Conservation (phyloP, 148 eudicot species). For the Linanthus parryae region DNA sequence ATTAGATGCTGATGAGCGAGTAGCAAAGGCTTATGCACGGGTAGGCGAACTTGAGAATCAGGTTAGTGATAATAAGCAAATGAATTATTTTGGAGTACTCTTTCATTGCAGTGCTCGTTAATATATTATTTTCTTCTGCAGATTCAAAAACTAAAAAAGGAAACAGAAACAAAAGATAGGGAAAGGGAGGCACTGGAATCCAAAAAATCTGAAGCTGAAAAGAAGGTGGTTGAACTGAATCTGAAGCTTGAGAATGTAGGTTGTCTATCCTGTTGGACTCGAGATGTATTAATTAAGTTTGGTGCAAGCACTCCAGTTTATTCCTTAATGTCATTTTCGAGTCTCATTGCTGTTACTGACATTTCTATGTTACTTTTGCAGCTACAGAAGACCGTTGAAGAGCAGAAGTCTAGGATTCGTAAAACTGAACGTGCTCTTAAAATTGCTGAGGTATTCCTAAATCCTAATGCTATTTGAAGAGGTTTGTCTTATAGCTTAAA, state of each 20-base stretch:
- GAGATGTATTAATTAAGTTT: neutral
- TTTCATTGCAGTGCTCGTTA: too few species aligned
- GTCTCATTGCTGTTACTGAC: neutral
- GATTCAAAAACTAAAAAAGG: slow-evolving; percentile 61
- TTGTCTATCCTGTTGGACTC: neutral
- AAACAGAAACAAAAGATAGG: slow-evolving; percentile 41
- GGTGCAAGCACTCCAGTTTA: neutral
- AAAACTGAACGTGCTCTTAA: slow-evolving; percentile 85
- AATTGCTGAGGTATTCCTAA: slow-evolving; percentile 68
- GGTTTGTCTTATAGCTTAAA: slow-evolving; percentile 2
- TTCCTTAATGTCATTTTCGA: neutral
- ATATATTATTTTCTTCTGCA: slow-evolving; percentile 8
- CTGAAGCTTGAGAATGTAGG: slow-evolving; percentile 54
- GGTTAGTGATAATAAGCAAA: slow-evolving; percentile 21
- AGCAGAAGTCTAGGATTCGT: slow-evolving; percentile 48
- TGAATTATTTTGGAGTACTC: slow-evolving; percentile 3
- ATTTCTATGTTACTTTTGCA: slow-evolving; percentile 31
- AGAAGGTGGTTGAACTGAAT: slow-evolving; percentile 40
- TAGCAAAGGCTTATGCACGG: slow-evolving; percentile 50
- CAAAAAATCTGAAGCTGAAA: slow-evolving; percentile 45
- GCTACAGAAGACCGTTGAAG: slow-evolving; percentile 64
- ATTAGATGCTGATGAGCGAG: slow-evolving; percentile 54
- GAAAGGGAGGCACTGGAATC: slow-evolving; percentile 50
- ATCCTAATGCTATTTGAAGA: too few species aligned
- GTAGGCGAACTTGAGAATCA: slow-evolving; percentile 56